Percentiles rank a stretch among this genome's conserved stretches.
Evolutionary conservation across 2,329 filamentous ascomycete species (phyloP).

Genomic region (Penicillium sp.): DNA sequence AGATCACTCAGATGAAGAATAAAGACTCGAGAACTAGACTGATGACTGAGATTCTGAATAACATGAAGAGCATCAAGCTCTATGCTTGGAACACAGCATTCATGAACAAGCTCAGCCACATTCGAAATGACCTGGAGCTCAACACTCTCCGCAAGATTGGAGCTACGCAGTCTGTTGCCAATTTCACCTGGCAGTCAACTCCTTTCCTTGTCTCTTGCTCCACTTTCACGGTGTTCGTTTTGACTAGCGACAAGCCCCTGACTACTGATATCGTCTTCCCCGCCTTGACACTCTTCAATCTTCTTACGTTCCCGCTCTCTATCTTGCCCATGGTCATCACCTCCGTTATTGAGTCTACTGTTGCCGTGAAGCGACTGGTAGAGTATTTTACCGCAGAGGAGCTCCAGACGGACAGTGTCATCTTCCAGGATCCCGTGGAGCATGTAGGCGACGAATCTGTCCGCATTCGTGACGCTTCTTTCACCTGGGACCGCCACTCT

Average conservation of each 20-base stretch:
- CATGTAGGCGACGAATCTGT: conserved; percentile 85
- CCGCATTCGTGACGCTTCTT: conserved; percentile 78
- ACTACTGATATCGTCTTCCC: conserved; percentile 97
- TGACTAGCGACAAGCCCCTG: conserved; percentile 77
- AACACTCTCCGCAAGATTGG: conserved; percentile 96
- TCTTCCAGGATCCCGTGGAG: conserved; percentile 68
- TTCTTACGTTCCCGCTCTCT: conserved; percentile 91
- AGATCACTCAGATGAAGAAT: conserved; percentile 98
- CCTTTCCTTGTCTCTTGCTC: conserved; percentile 97
- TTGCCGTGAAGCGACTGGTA: conserved; percentile 84
- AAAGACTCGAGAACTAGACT: conserved; percentile 91
- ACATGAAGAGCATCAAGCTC: conserved; percentile 99
- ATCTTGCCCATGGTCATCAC: conserved; percentile 98
- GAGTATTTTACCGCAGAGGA: conserved; percentile 86
- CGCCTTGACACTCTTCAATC: conserved; percentile 88
- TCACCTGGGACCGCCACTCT: conserved; percentile 92
- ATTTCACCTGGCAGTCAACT: conserved; percentile 97
- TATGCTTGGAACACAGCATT: conserved; percentile 98
- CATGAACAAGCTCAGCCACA: conserved; percentile 94
- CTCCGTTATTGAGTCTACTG: conserved; percentile 91
- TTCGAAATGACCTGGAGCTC: conserved; percentile 92
- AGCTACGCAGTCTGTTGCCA: conserved; percentile 88
- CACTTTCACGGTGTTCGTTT: conserved; percentile 91
- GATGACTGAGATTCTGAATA: conserved; percentile 97
- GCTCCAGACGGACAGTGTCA: conserved; percentile 81